Base-by-base conservation (phyloP, 257 asterid species). In the Thymus quinquecostatus region DNA sequence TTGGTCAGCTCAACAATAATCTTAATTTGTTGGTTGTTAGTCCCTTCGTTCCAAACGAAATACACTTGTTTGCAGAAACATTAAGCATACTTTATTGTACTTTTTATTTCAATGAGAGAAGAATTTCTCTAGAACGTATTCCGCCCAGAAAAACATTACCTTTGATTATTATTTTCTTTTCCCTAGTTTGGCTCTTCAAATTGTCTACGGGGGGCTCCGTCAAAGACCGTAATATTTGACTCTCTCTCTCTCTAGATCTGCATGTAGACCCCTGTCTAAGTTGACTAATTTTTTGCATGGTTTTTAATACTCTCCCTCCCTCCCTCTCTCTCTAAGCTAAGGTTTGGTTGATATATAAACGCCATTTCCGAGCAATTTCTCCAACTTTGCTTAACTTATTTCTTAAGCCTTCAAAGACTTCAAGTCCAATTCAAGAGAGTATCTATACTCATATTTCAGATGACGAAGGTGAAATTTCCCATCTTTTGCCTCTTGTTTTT, bases 381-480 rank as follows among this genome's bases (percentile, higher is more conserved):
- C 34, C 1, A 54, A 38, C 53, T 41, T 79, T 79, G 61, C 69
- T 32, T 45, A 4, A 43, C 67, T 59, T 55, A 54, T 64, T 78
- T 70, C 43, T 48, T 75, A 54, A 67, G 30, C 68, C 64, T 40
- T 38, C n/a, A 60, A 53, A 67, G 30, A 64, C 64, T 49, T 38
- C 28, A 54, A 68, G 57, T 72, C 77, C 51, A 40, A 13, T 48
- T 74, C 73, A 64, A 47, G 63, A 51, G 21, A 21, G 21, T 21
- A 0, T 21, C 21, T 21, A 21, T 21, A 21, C 21, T 21, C 75
- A 8, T 4, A 33, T 68, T 63, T 13, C 7, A 66, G 76, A 81
- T 75, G 81, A 3, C 81, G 1, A 81, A 78, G 86, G 86, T 81
- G 41, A 71, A 56, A 63, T 9, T 71, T 58, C 64, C 77, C 60